Evolutionary conservation across 306 rosid genomes (phyloP), one percentile per base, ranked within the genome.

Genomic region (Rosa persica): DNA sequence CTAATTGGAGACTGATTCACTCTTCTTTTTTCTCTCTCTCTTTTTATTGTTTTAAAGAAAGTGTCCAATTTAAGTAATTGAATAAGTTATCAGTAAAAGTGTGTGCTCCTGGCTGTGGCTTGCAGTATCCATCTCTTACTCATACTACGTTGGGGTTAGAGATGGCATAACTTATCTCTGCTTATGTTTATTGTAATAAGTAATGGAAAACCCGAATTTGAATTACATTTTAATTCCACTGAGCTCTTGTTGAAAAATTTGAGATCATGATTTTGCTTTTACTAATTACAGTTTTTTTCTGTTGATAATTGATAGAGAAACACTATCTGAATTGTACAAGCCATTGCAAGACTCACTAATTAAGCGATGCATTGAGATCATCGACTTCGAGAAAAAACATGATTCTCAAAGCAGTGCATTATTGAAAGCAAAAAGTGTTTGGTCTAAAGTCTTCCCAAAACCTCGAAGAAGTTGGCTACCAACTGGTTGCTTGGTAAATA

Each of bases 401-500:
- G 49, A 80, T 42, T 73, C 81, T 73, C 80, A 83, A 76, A 82
- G 86, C 86, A 42, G 76, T 69, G 82, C 85, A 75, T 48, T 83
- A 30, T 75, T 85, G 25, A 82, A 74, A 36, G 85, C 89, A 70
- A 92, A 86, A 85, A 86, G 88, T 77, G 70, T 90, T 80, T 95
- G 95, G 98, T 92, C 98, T 64, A 92, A 89, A 86, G 81, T 91
- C 79, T 80, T 83, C 81, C 98, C 98, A 38, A 91, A 85, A 81
- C 93, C 98, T 43, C 90, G 80, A 81, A 92, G 92, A 89, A 86
- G 92, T 85, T 95, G 98, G 98, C 87, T 94, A 52, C 98, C 98
- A 64, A 94, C 97, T 62, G 98, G 97, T 77, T 92, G 97, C 87
- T 78, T 91, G 98, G 98, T 95, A 75, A 87, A 93, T 20, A 87